Evolutionary conservation across 768 basidiomycete species (phyloP).

Genomic region (Calocybe cyanea): DNA sequence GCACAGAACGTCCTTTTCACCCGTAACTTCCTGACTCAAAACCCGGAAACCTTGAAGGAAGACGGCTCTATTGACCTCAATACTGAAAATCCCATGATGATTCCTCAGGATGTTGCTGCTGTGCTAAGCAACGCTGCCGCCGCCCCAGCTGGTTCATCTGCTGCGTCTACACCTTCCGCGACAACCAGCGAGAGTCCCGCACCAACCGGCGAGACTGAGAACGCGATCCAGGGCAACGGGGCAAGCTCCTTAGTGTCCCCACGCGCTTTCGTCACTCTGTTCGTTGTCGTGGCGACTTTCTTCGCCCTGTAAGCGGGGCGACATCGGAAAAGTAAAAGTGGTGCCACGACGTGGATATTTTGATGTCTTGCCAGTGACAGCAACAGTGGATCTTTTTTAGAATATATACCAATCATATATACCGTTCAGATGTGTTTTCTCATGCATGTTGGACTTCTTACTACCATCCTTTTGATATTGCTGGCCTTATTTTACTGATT

Average conservation of each 20-base stretch:
- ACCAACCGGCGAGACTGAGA: slow-evolving; percentile 15
- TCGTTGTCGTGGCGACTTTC: slow-evolving; percentile 42
- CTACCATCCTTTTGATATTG: slow-evolving; percentile 19
- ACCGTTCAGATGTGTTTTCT: slow-evolving; percentile 16
- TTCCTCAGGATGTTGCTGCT: slow-evolving; percentile 55
- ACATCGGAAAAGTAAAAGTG: slow-evolving; percentile 1
- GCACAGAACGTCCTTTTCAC: slow-evolving; percentile 59
- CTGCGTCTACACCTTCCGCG: slow-evolving; percentile 20
- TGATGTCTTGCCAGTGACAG: slow-evolving; percentile 14
- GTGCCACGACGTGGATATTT: slow-evolving; percentile 14
- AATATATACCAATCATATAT: slow-evolving; percentile 30
- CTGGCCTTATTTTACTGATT: slow-evolving; percentile 16
- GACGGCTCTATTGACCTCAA: slow-evolving; percentile 53
- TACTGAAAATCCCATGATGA: slow-evolving; percentile 46
- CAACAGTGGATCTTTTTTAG: slow-evolving; percentile 24
- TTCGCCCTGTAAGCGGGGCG: slow-evolving; percentile 41
- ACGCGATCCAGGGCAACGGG: slow-evolving; percentile 40
- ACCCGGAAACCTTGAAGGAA: slow-evolving; percentile 45
- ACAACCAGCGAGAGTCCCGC: slow-evolving; percentile 23
- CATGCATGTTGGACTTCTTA: slow-evolving; percentile 15
- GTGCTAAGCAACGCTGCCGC: slow-evolving; percentile 37
- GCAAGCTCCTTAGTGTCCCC: slow-evolving; percentile 47
- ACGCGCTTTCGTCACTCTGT: slow-evolving; percentile 43
- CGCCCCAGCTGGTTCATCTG: slow-evolving; percentile 19
- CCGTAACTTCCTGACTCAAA: slow-evolving; percentile 41